Conservation (phyloP, 768 basidiomycete species). For the Mycena belliarum region DNA sequence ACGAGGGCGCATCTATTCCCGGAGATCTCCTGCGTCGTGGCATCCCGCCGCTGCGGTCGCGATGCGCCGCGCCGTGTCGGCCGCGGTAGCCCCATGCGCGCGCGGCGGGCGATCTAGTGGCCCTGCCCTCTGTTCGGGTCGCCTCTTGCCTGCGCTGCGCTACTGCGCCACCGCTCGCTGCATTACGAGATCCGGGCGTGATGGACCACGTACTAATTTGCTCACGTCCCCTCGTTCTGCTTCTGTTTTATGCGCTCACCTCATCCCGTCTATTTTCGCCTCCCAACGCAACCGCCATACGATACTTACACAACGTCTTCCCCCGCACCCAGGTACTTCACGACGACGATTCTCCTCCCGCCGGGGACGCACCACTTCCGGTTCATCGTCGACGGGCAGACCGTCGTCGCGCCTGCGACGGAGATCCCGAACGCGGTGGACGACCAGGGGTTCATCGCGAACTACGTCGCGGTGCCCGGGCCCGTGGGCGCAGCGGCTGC, state of each 20-base stretch:
- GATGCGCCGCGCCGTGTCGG: background rate
- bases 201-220: too few relatives aligned
- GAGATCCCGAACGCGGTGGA: conserved; percentile 85
- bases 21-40: background rate
- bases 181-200: too few relatives aligned
- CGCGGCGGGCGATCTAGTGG: background rate
- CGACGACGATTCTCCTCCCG: conserved; percentile 52
- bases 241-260: background rate
- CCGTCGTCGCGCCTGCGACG: conserved; percentile 62
- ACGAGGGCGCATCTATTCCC: background rate
- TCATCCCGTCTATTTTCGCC: background rate
- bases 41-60: background rate
- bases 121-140: background rate
- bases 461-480: conserved; percentile 78
- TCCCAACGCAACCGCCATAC: too few relatives aligned
- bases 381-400: conserved; percentile 91
- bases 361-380: conserved; percentile 94
- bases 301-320: too few relatives aligned
- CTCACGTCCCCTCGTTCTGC: too few relatives aligned
- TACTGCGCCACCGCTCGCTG: background rate
- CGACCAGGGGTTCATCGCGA: conserved; percentile 91
- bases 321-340: too few relatives aligned
- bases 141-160: too few relatives aligned
- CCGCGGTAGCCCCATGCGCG: background rate
- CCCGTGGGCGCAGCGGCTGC: conserved; percentile 23